Percentiles rank a stretch among this genome's conserved stretches.
phyloP scores from a whole-genome alignment of 768 basidiomycete genomes.

The Rhodotorula sphaerocarpa region DNA sequence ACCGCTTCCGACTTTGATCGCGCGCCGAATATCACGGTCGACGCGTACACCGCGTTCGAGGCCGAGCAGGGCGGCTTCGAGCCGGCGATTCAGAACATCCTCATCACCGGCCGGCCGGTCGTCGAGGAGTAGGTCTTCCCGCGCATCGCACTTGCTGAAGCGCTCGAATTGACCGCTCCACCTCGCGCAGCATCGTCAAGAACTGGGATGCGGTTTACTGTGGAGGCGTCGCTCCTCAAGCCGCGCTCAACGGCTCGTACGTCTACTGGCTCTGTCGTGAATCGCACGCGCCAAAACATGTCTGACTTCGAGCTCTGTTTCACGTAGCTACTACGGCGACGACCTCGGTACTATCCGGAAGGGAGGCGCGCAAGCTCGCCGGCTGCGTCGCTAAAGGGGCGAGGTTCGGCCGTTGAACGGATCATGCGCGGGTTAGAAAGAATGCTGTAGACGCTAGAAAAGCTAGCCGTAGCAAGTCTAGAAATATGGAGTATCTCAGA shows the following conservation, averaged over 20 bases:
- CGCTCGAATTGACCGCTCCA: too few species aligned
- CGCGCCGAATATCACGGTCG: conserved; percentile 27
- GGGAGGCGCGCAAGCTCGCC: conserved; percentile 24
- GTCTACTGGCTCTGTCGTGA: not conserved
- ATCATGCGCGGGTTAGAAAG: too few species aligned
- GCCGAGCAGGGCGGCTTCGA: conserved; percentile 42
- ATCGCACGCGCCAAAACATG: too few species aligned
- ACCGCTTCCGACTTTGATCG: conserved; percentile 46
- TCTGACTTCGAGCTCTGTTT: too few species aligned
- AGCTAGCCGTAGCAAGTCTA: too few species aligned
- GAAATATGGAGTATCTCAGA: too few species aligned
- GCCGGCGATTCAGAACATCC: conserved; percentile 45
- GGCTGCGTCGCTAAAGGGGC: conserved; percentile 4
- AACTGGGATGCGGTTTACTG: conserved; percentile 44
- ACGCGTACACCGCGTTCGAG: conserved; percentile 41
- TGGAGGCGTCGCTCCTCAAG: conserved; percentile 42
- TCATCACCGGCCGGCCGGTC: conserved; percentile 46
- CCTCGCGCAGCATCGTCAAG: conserved; percentile 39
- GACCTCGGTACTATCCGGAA: conserved; percentile 29
- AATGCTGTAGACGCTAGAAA: too few species aligned
- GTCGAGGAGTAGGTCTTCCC: conserved; percentile 41
- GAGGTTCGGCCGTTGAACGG: too few species aligned
- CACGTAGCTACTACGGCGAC: conserved; percentile 31
- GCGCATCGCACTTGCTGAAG: not conserved
- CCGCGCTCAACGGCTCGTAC: conserved; percentile 16